Evolutionary conservation across 441 rosid genomes (phyloP).

Genomic region (Manihot esculenta): DNA sequence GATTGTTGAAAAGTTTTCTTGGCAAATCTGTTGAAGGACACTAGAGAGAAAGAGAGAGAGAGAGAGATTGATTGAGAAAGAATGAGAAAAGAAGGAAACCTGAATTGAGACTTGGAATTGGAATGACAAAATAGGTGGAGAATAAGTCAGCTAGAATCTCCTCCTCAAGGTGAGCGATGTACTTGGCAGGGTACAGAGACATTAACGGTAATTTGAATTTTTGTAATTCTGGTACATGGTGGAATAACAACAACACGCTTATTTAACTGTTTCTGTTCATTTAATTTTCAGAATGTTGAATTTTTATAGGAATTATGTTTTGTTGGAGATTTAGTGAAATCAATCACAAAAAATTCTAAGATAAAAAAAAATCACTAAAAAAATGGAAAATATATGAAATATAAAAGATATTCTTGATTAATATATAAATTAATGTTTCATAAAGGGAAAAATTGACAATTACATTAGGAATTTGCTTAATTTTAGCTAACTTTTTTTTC

Average conservation of each 20-base stretch:
- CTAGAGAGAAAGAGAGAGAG: neutral
- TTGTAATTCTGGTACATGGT: neutral
- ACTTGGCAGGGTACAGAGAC: neutral
- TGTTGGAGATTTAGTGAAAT: no score
- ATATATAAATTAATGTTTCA: no score
- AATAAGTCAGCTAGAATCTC: conserved; percentile 1
- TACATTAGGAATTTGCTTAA: no score
- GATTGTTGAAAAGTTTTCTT: neutral
- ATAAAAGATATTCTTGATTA: no score
- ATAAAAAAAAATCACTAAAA: no score
- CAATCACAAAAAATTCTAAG: no score
- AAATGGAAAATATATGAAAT: no score
- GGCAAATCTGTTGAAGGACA: neutral
- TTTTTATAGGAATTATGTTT: no score
- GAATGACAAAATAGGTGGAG: conserved; percentile 1
- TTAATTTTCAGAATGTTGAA: no score
- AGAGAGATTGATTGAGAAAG: neutral
- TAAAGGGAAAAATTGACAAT: no score
- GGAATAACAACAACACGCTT: neutral
- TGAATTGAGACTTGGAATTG: conserved; percentile 3
- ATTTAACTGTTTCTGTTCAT: neutral
- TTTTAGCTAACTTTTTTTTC: no score
- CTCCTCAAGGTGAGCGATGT: conserved; percentile 12
- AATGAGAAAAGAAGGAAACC: neutral
- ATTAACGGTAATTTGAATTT: neutral